Percentiles rank a stretch among this genome's conserved stretches.
Conservation (phyloP, 2,329 filamentous ascomycete species). For the Fusarium sp. region DNA sequence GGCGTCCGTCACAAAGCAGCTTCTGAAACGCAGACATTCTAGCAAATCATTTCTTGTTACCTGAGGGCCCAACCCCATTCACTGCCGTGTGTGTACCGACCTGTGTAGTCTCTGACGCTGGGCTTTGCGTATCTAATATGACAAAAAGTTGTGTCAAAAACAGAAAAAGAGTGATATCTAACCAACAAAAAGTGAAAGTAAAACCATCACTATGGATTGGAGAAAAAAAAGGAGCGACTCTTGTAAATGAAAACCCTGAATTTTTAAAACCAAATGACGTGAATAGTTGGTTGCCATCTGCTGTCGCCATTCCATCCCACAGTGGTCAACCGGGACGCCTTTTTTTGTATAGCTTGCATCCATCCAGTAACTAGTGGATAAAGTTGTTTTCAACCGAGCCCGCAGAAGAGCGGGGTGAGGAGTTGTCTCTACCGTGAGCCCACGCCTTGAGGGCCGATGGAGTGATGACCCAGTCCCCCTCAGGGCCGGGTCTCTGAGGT, state of each 20-base stretch:
- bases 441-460: conserved; percentile 20
- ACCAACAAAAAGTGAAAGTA: not conserved
- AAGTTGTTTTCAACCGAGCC: conserved; percentile 16
- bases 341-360: conserved; percentile 7
- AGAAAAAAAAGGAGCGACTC: not conserved
- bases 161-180: conserved; percentile 33
- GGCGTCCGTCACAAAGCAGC: not conserved
- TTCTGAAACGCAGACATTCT: conserved; percentile 4
- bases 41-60: conserved; percentile 15
- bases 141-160: not conserved
- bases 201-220: not conserved
- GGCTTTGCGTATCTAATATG: conserved; percentile 27
- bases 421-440: conserved; percentile 12
- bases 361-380: conserved; percentile 1
- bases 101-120: not conserved
- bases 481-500: conserved; percentile 46
- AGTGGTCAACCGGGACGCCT: not conserved
- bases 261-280: not conserved
- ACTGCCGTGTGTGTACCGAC: not conserved
- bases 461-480: conserved; percentile 19
- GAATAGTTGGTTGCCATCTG: not conserved
- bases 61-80: not conserved
- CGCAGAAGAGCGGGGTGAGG: conserved; percentile 23
- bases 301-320: not conserved
- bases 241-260: not conserved